Percentiles rank a stretch among this genome's conserved stretches.
Evolutionary conservation across 345 rosid genomes (phyloP).

Genomic region (Hirschfeldia incana): DNA sequence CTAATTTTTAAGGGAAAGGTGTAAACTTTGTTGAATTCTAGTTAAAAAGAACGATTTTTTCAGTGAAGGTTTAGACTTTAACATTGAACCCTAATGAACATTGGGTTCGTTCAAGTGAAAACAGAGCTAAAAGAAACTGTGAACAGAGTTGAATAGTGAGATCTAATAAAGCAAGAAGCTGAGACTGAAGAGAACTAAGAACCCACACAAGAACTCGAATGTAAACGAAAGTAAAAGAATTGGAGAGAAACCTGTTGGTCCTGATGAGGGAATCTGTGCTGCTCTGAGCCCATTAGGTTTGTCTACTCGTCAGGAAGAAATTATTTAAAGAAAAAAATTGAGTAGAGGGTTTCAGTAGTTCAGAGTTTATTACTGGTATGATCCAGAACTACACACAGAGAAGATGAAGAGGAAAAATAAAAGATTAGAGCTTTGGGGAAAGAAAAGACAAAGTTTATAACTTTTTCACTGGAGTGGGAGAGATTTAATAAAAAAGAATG

Average conservation of each 20-base stretch:
- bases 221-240: constrained; percentile 3
- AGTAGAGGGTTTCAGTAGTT: constrained; percentile 20
- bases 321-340: neutral
- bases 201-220: neutral
- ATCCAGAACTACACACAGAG: constrained; percentile 26
- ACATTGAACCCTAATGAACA: constrained; percentile 16
- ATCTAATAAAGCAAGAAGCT: constrained; percentile 21
- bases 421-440: constrained; percentile 18
- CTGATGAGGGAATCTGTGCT: constrained; percentile 66
- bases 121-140: too few species aligned
- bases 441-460: constrained; percentile 19
- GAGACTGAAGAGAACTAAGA: neutral
- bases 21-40: too few species aligned
- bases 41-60: too few species aligned
- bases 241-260: constrained; percentile 44
- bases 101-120: neutral
- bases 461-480: neutral
- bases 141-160: constrained; percentile 22
- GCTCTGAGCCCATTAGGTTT: constrained; percentile 48
- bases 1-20: too few species aligned
- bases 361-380: constrained; percentile 10
- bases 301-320: constrained; percentile 27
- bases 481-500: neutral
- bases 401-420: neutral
- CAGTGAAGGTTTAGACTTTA: neutral